Conservation (phyloP, 805 yeast genomes). For the Hanseniaspora occidentalis region DNA sequence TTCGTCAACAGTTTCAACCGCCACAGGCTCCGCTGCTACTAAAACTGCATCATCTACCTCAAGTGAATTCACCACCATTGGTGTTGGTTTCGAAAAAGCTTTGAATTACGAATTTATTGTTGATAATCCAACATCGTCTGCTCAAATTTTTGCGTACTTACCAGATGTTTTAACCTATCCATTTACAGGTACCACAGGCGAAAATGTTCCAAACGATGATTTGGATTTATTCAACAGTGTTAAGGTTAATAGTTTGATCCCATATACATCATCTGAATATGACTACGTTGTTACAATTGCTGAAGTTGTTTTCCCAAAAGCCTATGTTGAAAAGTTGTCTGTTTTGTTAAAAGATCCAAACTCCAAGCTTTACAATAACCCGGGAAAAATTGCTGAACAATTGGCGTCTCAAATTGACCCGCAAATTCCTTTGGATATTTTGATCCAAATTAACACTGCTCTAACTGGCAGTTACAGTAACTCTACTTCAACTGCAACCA, state of each 20-base stretch:
- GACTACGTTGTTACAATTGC: constrained; percentile 79
- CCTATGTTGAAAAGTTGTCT: constrained; percentile 37
- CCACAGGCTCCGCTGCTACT: neutral
- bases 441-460: constrained; percentile 9
- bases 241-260: constrained; percentile 58
- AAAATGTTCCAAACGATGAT: constrained; percentile 8
- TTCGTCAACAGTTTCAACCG: too few species aligned
- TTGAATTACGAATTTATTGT: constrained; percentile 83
- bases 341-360: constrained; percentile 33
- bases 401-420: constrained; percentile 62
- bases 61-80: constrained; percentile 16
- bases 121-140: constrained; percentile 74
- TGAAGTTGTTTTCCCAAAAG: constrained; percentile 65
- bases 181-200: constrained; percentile 26
- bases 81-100: constrained; percentile 45
- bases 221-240: constrained; percentile 27
- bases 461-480: constrained; percentile 12
- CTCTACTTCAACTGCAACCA: constrained; percentile 15
- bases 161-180: constrained; percentile 64
- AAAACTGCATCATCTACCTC: neutral
- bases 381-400: constrained; percentile 39
- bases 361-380: constrained; percentile 52
- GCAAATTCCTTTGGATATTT: constrained; percentile 18
- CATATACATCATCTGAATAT: constrained; percentile 45
- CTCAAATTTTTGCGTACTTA: constrained; percentile 52